phyloP scores from a whole-genome alignment of 2,329 filamentous ascomycete genomes.

The Neofusicoccum parvum region DNA sequence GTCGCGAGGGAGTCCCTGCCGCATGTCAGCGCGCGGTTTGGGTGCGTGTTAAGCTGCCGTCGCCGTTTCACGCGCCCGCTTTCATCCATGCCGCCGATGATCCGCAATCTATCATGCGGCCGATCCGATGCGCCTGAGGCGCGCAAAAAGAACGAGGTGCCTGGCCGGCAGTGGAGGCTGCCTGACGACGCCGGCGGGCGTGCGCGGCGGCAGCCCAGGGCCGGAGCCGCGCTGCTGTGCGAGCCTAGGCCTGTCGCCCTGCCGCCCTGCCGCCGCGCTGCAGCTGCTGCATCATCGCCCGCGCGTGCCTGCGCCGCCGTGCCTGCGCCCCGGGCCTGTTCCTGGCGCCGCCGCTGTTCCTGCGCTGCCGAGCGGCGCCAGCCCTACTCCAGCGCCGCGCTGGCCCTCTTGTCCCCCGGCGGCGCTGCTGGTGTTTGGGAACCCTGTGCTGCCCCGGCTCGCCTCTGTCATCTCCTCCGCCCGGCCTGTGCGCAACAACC shows the following conservation, averaged over 20 bases:
- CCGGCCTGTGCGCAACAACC: conserved; percentile 3
- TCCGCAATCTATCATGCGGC: conserved; percentile 5
- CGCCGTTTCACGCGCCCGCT: conserved; percentile 20
- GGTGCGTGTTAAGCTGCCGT: conserved; percentile 7
- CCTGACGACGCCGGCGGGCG: background rate
- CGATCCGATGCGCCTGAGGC: conserved; percentile 11
- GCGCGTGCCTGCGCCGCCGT: too few relatives aligned
- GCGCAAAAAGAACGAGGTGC: background rate
- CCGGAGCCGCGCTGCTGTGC: too few relatives aligned
- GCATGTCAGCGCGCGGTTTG: background rate
- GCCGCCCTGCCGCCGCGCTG: too few relatives aligned
- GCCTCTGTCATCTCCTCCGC: background rate
- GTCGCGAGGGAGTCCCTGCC: background rate
- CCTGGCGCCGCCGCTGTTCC: background rate
- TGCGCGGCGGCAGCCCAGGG: too few relatives aligned
- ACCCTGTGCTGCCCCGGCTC: background rate
- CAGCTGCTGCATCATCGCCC: too few relatives aligned
- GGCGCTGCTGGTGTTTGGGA: background rate
- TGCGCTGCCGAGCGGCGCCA: background rate
- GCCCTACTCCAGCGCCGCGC: background rate
- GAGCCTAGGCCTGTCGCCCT: too few relatives aligned
- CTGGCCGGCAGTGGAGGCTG: background rate
- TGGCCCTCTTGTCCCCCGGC: background rate
- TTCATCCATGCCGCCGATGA: conserved; percentile 14
- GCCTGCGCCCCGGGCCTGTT: too few relatives aligned